Evolutionary conservation across 2,329 filamentous ascomycete species (phyloP).

Genomic region (Zalaria sp.): DNA sequence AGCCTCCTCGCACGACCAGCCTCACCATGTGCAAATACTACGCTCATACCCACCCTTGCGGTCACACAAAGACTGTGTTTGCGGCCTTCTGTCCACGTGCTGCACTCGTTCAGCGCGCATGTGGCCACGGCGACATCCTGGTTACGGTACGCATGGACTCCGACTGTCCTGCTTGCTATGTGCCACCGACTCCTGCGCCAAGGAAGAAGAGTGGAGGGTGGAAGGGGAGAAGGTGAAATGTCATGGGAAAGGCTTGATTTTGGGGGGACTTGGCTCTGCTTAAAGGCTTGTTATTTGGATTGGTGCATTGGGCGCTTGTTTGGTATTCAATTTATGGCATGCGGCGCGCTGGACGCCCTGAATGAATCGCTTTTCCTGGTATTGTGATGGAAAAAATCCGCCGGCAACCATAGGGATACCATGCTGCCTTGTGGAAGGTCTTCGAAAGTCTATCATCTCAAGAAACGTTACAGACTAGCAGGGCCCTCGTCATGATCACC

Average conservation of each 20-base stretch:
- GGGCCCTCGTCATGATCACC: too few species aligned
- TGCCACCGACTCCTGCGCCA: neutral
- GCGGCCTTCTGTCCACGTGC: slow-evolving; percentile 18
- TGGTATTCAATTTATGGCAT: too few species aligned
- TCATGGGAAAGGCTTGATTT: neutral
- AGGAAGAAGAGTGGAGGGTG: neutral
- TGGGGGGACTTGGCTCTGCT: too few species aligned
- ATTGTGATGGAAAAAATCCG: too few species aligned
- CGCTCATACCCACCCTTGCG: slow-evolving; percentile 31
- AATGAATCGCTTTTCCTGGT: too few species aligned
- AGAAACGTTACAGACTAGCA: too few species aligned
- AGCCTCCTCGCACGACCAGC: neutral
- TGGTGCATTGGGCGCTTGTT: too few species aligned
- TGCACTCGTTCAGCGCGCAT: slow-evolving; percentile 18
- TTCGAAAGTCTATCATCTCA: too few species aligned
- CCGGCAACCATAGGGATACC: too few species aligned
- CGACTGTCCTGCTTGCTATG: slow-evolving; percentile 15
- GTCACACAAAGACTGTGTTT: slow-evolving; percentile 27
- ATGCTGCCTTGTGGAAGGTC: too few species aligned
- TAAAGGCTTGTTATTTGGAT: too few species aligned
- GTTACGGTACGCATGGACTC: slow-evolving; percentile 21
- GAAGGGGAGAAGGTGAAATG: neutral
- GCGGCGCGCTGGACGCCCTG: too few species aligned
- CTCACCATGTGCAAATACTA: slow-evolving; percentile 33
- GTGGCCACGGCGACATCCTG: slow-evolving; percentile 20